These are phyloP conservation scores for Candida glucosophila DNA, from an alignment of 1,139 yeast genomes.

Conservation along the genomic window DNA sequence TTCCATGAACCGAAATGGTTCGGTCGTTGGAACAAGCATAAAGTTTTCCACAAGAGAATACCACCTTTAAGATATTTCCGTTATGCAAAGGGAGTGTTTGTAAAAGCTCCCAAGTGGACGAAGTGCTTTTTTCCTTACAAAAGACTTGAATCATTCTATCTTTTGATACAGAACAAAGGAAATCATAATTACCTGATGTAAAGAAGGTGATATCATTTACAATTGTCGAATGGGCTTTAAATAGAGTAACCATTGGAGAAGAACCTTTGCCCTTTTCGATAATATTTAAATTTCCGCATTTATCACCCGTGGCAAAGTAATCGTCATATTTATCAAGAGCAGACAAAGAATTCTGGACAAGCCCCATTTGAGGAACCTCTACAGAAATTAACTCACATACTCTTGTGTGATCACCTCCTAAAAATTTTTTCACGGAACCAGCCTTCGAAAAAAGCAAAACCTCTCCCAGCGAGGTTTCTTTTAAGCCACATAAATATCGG, in stretches of 20 bases:
- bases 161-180: constrained; percentile 42
- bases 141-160: constrained; percentile 59
- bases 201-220: constrained; percentile 36
- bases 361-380: constrained; percentile 21
- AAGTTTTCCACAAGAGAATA: constrained; percentile 21
- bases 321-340: constrained; percentile 17
- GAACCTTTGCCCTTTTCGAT: constrained; percentile 5
- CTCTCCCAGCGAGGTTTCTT: constrained; percentile 17
- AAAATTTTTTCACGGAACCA: constrained; percentile 25
- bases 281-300: constrained; percentile 33
- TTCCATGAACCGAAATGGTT: constrained; percentile 43
- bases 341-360: constrained; percentile 30
- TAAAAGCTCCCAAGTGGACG: constrained; percentile 35
- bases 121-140: constrained; percentile 7
- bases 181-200: constrained; percentile 11
- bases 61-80: constrained; percentile 40
- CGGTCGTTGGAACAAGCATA: constrained; percentile 54
- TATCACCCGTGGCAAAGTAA: constrained; percentile 36
- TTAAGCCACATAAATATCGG: constrained; percentile 30
- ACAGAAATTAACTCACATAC: constrained; percentile 3
- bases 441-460: constrained; percentile 30
- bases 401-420: not conserved
- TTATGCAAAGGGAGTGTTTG: constrained; percentile 54
- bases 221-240: constrained; percentile 43
- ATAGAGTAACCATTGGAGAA: constrained; percentile 19